phyloP scores from a whole-genome alignment of 2,329 filamentous ascomycete species.

The Paecilomyces fulvus region DNA sequence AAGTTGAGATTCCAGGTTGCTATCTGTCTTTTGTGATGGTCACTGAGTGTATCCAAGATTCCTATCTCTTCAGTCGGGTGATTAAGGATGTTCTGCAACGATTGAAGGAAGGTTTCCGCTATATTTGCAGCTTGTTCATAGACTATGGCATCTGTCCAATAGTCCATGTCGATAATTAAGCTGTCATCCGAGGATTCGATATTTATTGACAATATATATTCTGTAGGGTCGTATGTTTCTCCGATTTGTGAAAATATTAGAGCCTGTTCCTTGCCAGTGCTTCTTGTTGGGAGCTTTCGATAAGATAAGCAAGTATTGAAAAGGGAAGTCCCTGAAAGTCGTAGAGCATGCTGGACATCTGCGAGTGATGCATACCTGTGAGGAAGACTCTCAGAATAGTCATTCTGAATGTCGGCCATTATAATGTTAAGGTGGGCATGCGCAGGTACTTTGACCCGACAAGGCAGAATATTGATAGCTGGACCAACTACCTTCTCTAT shows the following conservation, averaged over 20 bases:
- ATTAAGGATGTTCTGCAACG: slow-evolving; percentile 30
- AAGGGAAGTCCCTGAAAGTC: slow-evolving; percentile 28
- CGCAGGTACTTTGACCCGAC: slow-evolving; percentile 31
- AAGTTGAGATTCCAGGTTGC: slow-evolving; percentile 20
- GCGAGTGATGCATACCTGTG: slow-evolving; percentile 38
- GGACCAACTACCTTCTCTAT: slow-evolving; percentile 39
- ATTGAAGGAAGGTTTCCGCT: slow-evolving; percentile 28
- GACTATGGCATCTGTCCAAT: slow-evolving; percentile 34
- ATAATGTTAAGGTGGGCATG: slow-evolving; percentile 27
- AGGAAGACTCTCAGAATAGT: slow-evolving; percentile 39
- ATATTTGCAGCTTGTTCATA: slow-evolving; percentile 31
- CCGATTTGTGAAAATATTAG: slow-evolving; percentile 32
- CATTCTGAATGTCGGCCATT: slow-evolving; percentile 35
- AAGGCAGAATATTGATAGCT: slow-evolving; percentile 40
- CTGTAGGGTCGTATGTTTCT: slow-evolving; percentile 40
- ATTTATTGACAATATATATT: slow-evolving; percentile 41
- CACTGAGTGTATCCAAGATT: slow-evolving; percentile 31
- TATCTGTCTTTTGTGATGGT: slow-evolving; percentile 22
- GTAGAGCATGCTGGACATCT: slow-evolving; percentile 39
- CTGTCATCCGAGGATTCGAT: slow-evolving; percentile 38
- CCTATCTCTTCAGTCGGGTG: slow-evolving; percentile 23
- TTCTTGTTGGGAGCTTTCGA: slow-evolving; percentile 30
- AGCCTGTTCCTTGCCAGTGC: slow-evolving; percentile 12
- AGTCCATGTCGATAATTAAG: slow-evolving; percentile 31
- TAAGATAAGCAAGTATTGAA: slow-evolving; percentile 45